phyloP scores from a whole-genome alignment of 108 stramenopile genomes.

The Asterionellopsis glacialis region DNA sequence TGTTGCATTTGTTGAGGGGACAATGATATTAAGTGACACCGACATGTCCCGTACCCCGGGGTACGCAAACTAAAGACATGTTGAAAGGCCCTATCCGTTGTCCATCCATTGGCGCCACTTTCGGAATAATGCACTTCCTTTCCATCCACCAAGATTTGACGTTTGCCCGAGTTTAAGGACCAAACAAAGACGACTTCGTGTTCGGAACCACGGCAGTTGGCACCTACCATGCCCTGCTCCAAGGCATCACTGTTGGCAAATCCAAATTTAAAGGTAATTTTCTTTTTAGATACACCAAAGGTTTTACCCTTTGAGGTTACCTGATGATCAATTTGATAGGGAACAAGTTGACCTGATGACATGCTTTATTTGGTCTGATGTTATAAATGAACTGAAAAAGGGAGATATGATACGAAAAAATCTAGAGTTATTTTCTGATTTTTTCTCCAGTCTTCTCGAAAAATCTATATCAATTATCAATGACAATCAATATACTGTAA shows the following conservation, averaged over 20 bases:
- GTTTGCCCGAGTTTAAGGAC: conserved; percentile 76
- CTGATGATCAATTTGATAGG: conserved; percentile 51
- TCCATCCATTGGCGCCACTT: conserved; percentile 56
- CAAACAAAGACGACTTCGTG: conserved; percentile 80
- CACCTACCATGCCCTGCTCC: conserved; percentile 44
- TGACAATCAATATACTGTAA: too few species aligned
- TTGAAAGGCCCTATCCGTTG: conserved; percentile 41
- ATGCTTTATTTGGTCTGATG: too few species aligned
- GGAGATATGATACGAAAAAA: too few species aligned
- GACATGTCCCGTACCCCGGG: conserved; percentile 18
- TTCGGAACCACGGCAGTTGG: conserved; percentile 78
- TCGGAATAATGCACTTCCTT: conserved; percentile 68
- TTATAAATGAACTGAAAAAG: too few species aligned
- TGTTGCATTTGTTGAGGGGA: conserved; percentile 18
- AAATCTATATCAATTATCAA: too few species aligned
- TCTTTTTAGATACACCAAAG: conserved; percentile 72
- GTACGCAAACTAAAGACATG: conserved; percentile 36
- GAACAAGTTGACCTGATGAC: conserved; percentile 18
- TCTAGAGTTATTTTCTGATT: too few species aligned
- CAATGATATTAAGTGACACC: conserved; percentile 44
- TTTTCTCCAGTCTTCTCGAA: too few species aligned
- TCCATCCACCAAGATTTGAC: conserved; percentile 58
- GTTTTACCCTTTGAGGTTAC: conserved; percentile 62
- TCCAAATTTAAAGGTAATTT: conserved; percentile 78
- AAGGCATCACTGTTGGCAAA: conserved; percentile 62